Percentiles rank a stretch among this genome's conserved stretches.
These are phyloP conservation scores for Tulasnella sp. DNA, from an alignment of 768 basidiomycete genomes.

Conservation along the genomic window DNA sequence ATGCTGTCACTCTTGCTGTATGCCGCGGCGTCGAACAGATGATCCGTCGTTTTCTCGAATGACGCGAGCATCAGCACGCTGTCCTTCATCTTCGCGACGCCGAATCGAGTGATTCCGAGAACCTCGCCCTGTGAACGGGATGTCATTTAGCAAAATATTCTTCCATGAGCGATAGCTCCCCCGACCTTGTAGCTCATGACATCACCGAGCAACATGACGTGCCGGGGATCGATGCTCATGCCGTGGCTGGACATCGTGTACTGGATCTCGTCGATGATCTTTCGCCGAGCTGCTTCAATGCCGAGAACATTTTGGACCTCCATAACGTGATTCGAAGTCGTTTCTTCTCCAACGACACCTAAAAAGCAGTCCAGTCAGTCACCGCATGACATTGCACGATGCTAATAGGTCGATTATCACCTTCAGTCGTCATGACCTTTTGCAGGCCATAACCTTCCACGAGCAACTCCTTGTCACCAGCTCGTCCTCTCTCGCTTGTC, in stretches of 20 bases:
- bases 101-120: constrained; percentile 95
- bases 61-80: constrained; percentile 98
- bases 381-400: not conserved
- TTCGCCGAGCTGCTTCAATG: constrained; percentile 88
- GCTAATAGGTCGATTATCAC: constrained; percentile 30
- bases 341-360: constrained; percentile 89
- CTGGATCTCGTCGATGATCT: constrained; percentile 95
- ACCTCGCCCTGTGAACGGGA: constrained; percentile 99
- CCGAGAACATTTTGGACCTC: constrained; percentile 93
- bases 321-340: constrained; percentile 94
- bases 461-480: constrained; percentile 81
- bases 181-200: constrained; percentile 95
- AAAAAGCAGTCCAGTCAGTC: constrained; percentile 1
- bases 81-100: constrained; percentile 99
- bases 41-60: constrained; percentile 99
- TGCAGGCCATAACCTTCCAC: constrained; percentile 96
- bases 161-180: not conserved
- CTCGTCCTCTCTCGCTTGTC: constrained; percentile 63
- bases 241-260: constrained; percentile 96
- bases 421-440: constrained; percentile 95
- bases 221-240: constrained; percentile 97
- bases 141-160: too few relatives aligned
- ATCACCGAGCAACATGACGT: constrained; percentile 96
- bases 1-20: constrained; percentile 93
- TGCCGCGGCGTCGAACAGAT: constrained; percentile 94